Percentiles rank a stretch among this genome's conserved stretches.
phyloP scores from a whole-genome alignment of 139 green algal species.

The Asterochloris erici region DNA sequence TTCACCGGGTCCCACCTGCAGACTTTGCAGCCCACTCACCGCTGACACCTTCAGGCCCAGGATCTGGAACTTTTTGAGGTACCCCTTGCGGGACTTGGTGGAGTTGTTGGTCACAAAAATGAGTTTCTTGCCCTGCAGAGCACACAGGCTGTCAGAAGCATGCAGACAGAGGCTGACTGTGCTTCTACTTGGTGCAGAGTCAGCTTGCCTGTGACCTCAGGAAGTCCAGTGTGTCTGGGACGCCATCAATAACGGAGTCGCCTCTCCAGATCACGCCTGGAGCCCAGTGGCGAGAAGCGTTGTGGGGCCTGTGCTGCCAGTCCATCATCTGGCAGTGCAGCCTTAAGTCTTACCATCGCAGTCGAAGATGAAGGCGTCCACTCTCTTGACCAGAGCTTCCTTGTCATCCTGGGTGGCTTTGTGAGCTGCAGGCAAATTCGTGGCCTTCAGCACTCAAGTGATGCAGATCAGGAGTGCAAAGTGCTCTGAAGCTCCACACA shows the following conservation, averaged over 20 bases:
- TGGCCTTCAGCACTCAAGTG: no score
- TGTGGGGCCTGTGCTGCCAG: no score
- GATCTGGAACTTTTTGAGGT: slow-evolving; percentile 94
- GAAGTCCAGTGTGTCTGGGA: slow-evolving; percentile 95
- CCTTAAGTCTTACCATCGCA: slow-evolving; percentile 82
- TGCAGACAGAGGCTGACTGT: no score
- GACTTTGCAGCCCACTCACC: slow-evolving; percentile 29
- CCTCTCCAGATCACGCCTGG: slow-evolving; percentile 95
- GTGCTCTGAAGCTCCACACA: no score
- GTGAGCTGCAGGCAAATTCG: not conserved
- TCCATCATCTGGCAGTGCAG: not conserved
- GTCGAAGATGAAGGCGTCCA: slow-evolving; percentile 99
- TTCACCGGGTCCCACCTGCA: not conserved
- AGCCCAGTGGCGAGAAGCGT: not conserved
- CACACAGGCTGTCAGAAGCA: not conserved
- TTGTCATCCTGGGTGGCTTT: slow-evolving; percentile 66
- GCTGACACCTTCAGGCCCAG: slow-evolving; percentile 87
- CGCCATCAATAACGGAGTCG: slow-evolving; percentile 94
- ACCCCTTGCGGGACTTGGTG: slow-evolving; percentile 94
- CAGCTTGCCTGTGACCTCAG: slow-evolving; percentile 71
- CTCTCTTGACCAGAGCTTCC: slow-evolving; percentile 75
- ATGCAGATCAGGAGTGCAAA: no score
- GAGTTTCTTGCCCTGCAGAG: slow-evolving; percentile 89
- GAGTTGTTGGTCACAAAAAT: slow-evolving; percentile 99
- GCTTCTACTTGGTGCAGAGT: not conserved